These are phyloP conservation scores for Paramecium pentaurelia DNA, from an alignment of 73 alveolate species.

Conservation along the genomic window DNA sequence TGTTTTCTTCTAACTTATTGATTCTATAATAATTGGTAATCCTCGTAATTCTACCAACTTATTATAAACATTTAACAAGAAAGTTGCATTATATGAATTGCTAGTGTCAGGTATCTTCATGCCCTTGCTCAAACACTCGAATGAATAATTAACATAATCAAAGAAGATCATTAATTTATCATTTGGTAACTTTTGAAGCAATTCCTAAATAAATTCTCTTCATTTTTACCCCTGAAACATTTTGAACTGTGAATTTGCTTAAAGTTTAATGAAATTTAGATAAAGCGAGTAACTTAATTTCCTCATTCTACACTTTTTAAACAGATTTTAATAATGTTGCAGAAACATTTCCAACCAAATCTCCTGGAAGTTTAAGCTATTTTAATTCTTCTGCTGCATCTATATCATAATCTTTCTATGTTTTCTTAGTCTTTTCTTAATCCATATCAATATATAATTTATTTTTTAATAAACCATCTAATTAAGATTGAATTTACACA, in stretches of 20 bases:
- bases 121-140: background rate
- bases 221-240: background rate
- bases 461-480: background rate
- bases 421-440: background rate
- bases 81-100: background rate
- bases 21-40: background rate
- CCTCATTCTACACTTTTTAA: background rate
- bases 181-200: background rate
- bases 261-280: background rate
- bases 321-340: background rate
- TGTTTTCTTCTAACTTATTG: slow-evolving; percentile 7
- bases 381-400: background rate
- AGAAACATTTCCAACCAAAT: background rate
- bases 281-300: background rate
- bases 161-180: background rate
- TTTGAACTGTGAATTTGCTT: background rate
- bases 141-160: slow-evolving; percentile 27
- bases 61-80: background rate
- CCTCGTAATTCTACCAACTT: slow-evolving; percentile 1
- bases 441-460: background rate
- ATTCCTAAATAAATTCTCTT: background rate
- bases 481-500: background rate
- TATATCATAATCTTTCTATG: background rate
- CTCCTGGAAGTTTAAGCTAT: background rate
- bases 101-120: background rate